phyloP scores from a whole-genome alignment of 2,329 filamentous ascomycete genomes.

The Trichoderma aggressivum region DNA sequence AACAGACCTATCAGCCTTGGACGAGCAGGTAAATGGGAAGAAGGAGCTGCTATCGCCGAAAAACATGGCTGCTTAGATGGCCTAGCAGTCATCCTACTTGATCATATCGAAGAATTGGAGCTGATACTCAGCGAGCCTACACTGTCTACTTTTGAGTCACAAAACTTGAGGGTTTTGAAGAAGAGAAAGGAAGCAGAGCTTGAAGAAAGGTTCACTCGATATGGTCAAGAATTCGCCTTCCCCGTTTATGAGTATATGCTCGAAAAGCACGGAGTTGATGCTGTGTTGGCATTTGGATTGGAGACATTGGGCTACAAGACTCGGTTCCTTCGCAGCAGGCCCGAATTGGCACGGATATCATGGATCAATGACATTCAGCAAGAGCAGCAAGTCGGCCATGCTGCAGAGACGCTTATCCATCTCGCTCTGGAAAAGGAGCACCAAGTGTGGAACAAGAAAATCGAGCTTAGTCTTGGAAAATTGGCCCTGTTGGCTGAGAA shows the following conservation, averaged over 20 bases:
- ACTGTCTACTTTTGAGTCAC: conserved; percentile 29
- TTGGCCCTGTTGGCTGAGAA: conserved; percentile 68
- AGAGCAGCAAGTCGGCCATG: conserved; percentile 71
- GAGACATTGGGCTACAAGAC: conserved; percentile 72
- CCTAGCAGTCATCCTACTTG: conserved; percentile 54
- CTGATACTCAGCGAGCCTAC: conserved; percentile 27
- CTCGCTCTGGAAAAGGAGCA: conserved; percentile 70
- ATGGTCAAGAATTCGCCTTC: conserved; percentile 65
- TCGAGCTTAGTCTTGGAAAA: conserved; percentile 86
- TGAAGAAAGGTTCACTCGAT: conserved; percentile 59
- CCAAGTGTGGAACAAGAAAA: conserved; percentile 88
- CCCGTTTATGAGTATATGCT: conserved; percentile 80
- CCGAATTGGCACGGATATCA: conserved; percentile 70
- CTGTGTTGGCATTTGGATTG: conserved; percentile 67
- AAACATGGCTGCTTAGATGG: conserved; percentile 54
- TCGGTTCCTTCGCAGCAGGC: conserved; percentile 69
- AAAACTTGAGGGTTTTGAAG: conserved; percentile 34
- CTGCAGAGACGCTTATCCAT: conserved; percentile 66
- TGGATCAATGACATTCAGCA: conserved; percentile 92
- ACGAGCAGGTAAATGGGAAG: conserved; percentile 54
- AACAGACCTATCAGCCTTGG: conserved; percentile 53
- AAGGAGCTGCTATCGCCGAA: conserved; percentile 56
- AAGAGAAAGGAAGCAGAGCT: conserved; percentile 42
- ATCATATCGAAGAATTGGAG: conserved; percentile 46
- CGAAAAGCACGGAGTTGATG: conserved; percentile 59